Evolutionary conservation across 176 grass and related monocot genomes (phyloP), one percentile per base, ranked within the genome.

Genomic region (Cymbopogon citratus): DNA sequence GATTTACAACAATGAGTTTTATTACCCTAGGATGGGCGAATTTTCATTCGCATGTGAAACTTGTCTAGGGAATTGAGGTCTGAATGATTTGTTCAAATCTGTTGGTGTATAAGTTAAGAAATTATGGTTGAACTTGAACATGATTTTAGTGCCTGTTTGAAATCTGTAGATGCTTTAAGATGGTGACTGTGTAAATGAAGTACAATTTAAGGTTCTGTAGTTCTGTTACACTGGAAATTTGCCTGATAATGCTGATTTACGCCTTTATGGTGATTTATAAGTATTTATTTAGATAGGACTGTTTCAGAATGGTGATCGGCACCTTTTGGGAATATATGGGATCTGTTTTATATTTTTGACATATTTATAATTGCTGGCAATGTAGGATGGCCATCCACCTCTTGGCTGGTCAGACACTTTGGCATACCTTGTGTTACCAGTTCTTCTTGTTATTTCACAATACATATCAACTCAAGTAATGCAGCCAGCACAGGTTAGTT

Each of bases 321-420:
- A 66, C 35, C 33, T 26, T 65, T 80, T 24, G 76, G 12, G 44
- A 43, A 40, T 63, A 15, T 43, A 15, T 43, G 49, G 25, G 43
- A 5, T 56, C 33, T 0, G 39, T 73, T 84, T 75, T 12, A 21
- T 80, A 35, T 80, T 78, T 67, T 4, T 81, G 39, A 84, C 76
- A 34, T 48, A 9, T 28, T 1, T 84, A 26, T 74, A 63, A 44
- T 69, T 84, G 11, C 43, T 85, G n/a, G n/a, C n/a, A n/a, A n/a
- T 86, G 52, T 88, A 98, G 95, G 95, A 98, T 74, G 95, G 95
- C 35, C 89, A 98, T 86, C 95, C 95, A 81, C 95, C 95, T 40
- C 90, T 98, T 87, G 95, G 95, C 43, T 98, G 95, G 95, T 93
- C 95, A 31, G 95, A 95, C 76, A 98, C 95, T 74, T 75, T 88